Evolutionary conservation across 2,329 filamentous ascomycete genomes (phyloP).

Genomic region (Penicillium sp.): DNA sequence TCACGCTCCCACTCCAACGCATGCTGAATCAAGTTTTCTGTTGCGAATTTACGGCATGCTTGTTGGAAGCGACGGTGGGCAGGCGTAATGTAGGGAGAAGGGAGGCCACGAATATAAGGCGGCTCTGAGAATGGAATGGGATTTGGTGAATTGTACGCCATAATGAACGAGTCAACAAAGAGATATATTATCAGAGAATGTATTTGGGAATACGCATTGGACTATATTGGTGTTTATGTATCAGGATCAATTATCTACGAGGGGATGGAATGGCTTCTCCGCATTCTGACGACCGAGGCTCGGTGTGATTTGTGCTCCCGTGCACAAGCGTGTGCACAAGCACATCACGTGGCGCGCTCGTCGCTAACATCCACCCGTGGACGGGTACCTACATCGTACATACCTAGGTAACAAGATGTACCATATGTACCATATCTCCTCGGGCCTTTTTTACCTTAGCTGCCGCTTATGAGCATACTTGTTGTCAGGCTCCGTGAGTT

Average conservation of each 20-base stretch:
- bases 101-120: constrained; percentile 60
- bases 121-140: constrained; percentile 64
- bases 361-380: too few species aligned
- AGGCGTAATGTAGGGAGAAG: constrained; percentile 61
- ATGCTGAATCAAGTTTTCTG: constrained; percentile 53
- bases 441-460: too few species aligned
- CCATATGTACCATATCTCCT: too few species aligned
- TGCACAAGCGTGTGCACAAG: not conserved
- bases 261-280: constrained; percentile 8
- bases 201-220: not conserved
- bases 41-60: constrained; percentile 57
- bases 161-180: constrained; percentile 3
- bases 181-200: not conserved
- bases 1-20: constrained; percentile 62
- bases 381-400: too few species aligned
- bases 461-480: too few species aligned
- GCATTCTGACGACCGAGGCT: constrained; percentile 12
- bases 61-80: constrained; percentile 60
- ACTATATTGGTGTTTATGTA: not conserved
- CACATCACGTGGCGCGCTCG: not conserved
- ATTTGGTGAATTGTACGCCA: constrained; percentile 26
- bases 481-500: too few species aligned
- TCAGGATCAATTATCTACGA: not conserved
- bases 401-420: too few species aligned
- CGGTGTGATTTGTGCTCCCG: constrained; percentile 1